Evolutionary conservation across 202 grass and related monocot genomes (phyloP), one percentile per base, ranked within the genome.

Genomic region (Carex sylvatica): DNA sequence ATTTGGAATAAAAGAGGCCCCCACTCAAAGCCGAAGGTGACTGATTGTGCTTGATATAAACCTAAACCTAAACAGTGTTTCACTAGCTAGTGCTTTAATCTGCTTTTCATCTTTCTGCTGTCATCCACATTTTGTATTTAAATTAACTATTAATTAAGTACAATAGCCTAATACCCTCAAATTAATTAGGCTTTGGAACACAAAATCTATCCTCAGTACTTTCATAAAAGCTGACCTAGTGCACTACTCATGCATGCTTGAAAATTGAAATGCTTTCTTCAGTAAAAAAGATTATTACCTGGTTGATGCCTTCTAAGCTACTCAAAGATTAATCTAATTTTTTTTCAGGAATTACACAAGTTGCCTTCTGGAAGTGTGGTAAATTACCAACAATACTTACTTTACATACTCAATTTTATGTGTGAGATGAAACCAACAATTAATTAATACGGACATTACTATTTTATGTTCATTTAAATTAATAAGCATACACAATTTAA

Each of bases 1-100:
- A 44, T 44, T 44, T 10, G 42, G 42, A 44, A 44, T 9, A 44
- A 44, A 44, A 44, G 42, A 44, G 42, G 42, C 8, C 42, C 38
- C 42, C 42, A 9, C 42, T 44, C 42, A 44, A 44, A 35, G 3
- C 33, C 28, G 2, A 28, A 11, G 13, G 52, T 58, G 26, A 58
- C 58, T 77, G 15, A 77, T 58, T 77, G 51, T 76, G 73, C 52
- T 77, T 77, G 28, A 58, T 77, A 33, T 16, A 55, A 55, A 77
- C 28, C 15, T 54, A 77, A 58, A 77, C 53, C 15, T 54, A 77
- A 58, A 77, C 53, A 58, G 51, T 77, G 15, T 77, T 58, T 51
- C 12, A 3, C 2, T 12, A 13, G 11, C 10, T 12, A 13, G 11
- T 77, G 73, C 72, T 75, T 75, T 33, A 75, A 75, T 56, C 15